Percentiles rank a stretch among this genome's conserved stretches.
These are phyloP conservation scores for Medicago ruthenica DNA, from an alignment of 306 rosid species.

Conservation along the genomic window DNA sequence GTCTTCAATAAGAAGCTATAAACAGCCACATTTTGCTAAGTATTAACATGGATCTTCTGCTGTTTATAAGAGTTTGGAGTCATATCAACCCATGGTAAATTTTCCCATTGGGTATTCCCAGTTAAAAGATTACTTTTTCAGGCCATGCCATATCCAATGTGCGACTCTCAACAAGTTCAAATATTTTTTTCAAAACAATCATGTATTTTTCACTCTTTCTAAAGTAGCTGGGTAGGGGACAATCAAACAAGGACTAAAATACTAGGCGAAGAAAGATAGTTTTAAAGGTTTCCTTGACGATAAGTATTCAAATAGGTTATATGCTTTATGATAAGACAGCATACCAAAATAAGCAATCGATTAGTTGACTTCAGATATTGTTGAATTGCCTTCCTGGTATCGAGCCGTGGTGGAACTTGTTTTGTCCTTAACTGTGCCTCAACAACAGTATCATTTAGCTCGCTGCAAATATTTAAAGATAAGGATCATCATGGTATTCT, in stretches of 20 bases:
- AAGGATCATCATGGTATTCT: constrained; percentile 33
- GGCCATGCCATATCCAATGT: too few species aligned
- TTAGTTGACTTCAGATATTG: constrained; percentile 66
- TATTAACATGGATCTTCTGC: too few species aligned
- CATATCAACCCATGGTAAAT: too few species aligned
- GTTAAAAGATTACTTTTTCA: too few species aligned
- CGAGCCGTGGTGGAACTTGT: constrained; percentile 43
- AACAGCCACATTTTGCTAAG: too few species aligned
- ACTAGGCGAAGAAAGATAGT: constrained; percentile 9
- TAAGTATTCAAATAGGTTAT: constrained; percentile 24
- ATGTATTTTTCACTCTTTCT: constrained; percentile 18
- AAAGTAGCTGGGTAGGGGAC: constrained; percentile 11
- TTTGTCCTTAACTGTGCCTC: too few species aligned
- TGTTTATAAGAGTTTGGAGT: too few species aligned
- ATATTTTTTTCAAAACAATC: background rate
- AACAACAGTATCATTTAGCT: too few species aligned
- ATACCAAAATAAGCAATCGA: constrained; percentile 90
- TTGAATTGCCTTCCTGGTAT: constrained; percentile 59
- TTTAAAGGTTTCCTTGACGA: background rate
- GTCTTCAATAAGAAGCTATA: too few species aligned
- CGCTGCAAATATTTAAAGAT: constrained; percentile 34
- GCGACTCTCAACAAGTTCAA: background rate
- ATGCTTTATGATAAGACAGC: constrained; percentile 39
- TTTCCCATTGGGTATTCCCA: too few species aligned
- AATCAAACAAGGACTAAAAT: constrained; percentile 11